Conservation (phyloP, 208 protist genomes). For the Blechomonas ayalai region DNA sequence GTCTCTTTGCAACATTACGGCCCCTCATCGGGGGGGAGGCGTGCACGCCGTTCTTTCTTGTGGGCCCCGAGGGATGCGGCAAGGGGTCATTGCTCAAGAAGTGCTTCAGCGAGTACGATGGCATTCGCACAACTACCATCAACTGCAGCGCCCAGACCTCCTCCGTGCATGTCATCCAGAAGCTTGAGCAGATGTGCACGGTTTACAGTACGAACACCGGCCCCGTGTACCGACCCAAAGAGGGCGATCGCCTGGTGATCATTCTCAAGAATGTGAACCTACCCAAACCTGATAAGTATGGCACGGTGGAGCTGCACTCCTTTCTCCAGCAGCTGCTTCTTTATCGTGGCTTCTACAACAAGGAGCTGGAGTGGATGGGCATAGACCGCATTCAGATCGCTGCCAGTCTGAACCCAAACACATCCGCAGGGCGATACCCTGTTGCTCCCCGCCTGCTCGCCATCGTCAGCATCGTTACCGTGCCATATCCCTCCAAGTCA, state of each 20-base stretch:
- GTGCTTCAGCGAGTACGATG: conserved; percentile 44
- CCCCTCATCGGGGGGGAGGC: conserved; percentile 71
- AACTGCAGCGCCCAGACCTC: conserved; percentile 95
- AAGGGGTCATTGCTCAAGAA: conserved; percentile 89
- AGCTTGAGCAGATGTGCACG: conserved; percentile 91
- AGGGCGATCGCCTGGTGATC: conserved; percentile 91
- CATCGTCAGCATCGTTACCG: conserved; percentile 85
- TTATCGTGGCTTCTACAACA: conserved; percentile 96
- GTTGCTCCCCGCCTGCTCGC: conserved; percentile 94
- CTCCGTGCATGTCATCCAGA: conserved; percentile 91
- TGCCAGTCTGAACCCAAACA: conserved; percentile 90
- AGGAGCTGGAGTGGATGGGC: conserved; percentile 94
- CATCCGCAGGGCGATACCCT: conserved; percentile 87
- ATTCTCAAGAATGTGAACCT: conserved; percentile 97
- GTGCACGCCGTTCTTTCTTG: conserved; percentile 91
- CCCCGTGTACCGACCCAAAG: conserved; percentile 90
- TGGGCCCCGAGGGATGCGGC: conserved; percentile 95
- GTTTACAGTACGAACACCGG: conserved; percentile 82
- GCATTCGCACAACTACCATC: conserved; percentile 72
- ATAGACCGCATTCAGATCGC: conserved; percentile 93
- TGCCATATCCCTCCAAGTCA: conserved; percentile 87
- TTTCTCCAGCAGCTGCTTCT: conserved; percentile 97
- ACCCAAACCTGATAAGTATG: conserved; percentile 97
- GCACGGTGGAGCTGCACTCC: conserved; percentile 94
- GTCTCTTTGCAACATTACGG: conserved; percentile 61